Evolutionary conservation across 2,329 filamentous ascomycete genomes (phyloP).

Genomic region (Cryphonectria nitschkei): DNA sequence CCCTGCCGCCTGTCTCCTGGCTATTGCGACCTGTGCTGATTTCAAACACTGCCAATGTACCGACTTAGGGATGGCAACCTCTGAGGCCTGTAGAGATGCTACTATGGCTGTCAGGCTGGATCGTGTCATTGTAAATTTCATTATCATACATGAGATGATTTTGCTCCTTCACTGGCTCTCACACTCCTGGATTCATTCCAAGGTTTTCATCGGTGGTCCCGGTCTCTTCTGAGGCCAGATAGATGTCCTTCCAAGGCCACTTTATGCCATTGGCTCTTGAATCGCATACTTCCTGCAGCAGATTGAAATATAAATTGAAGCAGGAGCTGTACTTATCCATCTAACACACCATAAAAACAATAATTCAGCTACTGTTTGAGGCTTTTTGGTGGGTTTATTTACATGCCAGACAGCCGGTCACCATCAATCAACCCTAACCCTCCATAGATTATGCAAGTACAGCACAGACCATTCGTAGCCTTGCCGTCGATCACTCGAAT

Average conservation of each 20-base stretch:
- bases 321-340: neutral
- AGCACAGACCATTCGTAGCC: neutral
- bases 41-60: neutral
- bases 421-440: neutral
- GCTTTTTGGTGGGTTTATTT: neutral
- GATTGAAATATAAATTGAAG: neutral
- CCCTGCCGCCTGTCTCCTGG: neutral
- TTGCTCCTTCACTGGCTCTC: too few species aligned
- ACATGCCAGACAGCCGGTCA: too few species aligned
- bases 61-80: too few species aligned
- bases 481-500: constrained; percentile 21
- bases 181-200: neutral
- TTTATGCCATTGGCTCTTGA: neutral
- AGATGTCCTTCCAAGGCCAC: neutral
- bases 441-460: neutral
- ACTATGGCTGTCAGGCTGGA: too few species aligned
- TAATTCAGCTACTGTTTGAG: neutral
- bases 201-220: neutral
- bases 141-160: too few species aligned
- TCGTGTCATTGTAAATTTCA: too few species aligned
- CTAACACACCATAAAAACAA: neutral
- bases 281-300: neutral
- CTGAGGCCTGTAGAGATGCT: too few species aligned
- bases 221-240: neutral
- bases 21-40: neutral